phyloP scores from a whole-genome alignment of 1,284 basidiomycete genomes.

The Melampsora americana region DNA sequence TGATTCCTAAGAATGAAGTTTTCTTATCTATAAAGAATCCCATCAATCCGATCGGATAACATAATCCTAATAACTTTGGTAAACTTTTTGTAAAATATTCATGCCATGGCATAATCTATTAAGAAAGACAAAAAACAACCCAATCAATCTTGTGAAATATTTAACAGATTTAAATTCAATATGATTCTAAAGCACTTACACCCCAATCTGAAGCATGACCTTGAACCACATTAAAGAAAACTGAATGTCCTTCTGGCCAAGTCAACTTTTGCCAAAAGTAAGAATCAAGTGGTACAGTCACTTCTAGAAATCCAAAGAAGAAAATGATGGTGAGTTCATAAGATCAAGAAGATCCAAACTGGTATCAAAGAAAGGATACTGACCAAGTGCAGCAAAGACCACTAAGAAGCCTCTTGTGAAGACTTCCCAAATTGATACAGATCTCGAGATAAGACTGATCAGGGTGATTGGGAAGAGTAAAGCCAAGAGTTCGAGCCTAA shows the following conservation, averaged over 20 bases:
- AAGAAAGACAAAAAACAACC: no score
- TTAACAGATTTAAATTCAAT: no score
- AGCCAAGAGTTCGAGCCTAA: constrained; percentile 75
- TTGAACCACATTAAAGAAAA: constrained; percentile 82
- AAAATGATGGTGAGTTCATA: not conserved
- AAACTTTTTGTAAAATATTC: constrained; percentile 70
- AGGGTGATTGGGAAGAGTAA: constrained; percentile 66
- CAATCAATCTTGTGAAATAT: no score
- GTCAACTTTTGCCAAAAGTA: constrained; percentile 69
- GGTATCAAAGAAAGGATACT: constrained; percentile 21
- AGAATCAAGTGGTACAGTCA: constrained; percentile 71
- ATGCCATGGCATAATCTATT: constrained; percentile 67
- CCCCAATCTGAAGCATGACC: constrained; percentile 91
- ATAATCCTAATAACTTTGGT: constrained; percentile 72
- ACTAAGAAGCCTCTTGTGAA: constrained; percentile 62
- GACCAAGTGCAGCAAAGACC: constrained; percentile 63
- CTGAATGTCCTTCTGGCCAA: constrained; percentile 80
- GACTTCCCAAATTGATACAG: constrained; percentile 58
- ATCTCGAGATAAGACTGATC: constrained; percentile 60
- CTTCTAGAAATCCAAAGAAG: constrained; percentile 56
- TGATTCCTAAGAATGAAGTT: constrained; percentile 58
- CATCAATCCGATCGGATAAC: constrained; percentile 64
- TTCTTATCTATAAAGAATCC: constrained; percentile 60
- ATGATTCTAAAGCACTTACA: no score
- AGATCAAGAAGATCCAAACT: no score